Percentiles rank a stretch among this genome's conserved stretches.
phyloP scores from a whole-genome alignment of 768 basidiomycete genomes.

The Leccinum longicurvipes region DNA sequence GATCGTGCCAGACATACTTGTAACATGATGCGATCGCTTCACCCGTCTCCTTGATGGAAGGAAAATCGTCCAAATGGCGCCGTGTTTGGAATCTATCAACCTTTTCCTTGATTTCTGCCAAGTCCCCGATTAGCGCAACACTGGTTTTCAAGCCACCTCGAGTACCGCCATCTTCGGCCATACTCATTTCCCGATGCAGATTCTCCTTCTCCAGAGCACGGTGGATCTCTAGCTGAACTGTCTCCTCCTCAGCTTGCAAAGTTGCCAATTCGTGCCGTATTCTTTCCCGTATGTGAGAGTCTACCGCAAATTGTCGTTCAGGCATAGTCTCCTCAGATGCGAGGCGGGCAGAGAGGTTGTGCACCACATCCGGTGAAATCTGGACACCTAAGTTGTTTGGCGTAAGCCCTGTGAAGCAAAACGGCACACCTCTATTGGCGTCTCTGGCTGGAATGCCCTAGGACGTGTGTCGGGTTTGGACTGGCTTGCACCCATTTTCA shows the following conservation, averaged over 20 bases:
- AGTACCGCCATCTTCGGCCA: slow-evolving; percentile 41
- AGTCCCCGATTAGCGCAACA: slow-evolving; percentile 62
- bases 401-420: neutral
- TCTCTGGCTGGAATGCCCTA: slow-evolving; percentile 55
- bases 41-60: slow-evolving; percentile 52
- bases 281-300: slow-evolving; percentile 66
- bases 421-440: slow-evolving; percentile 48
- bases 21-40: slow-evolving; percentile 74
- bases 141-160: slow-evolving; percentile 54
- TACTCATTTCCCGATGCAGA: slow-evolving; percentile 65
- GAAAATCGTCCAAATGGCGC: slow-evolving; percentile 50
- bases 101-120: slow-evolving; percentile 70
- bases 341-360: slow-evolving; percentile 66
- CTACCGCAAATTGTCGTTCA: slow-evolving; percentile 70
- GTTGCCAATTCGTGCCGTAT: slow-evolving; percentile 67
- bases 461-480: slow-evolving; percentile 57
- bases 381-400: slow-evolving; percentile 28
- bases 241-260: slow-evolving; percentile 66
- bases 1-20: slow-evolving; percentile 39
- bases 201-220: slow-evolving; percentile 84
- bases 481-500: slow-evolving; percentile 63
- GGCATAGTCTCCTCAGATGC: slow-evolving; percentile 57
- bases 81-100: slow-evolving; percentile 67
- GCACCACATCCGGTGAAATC: slow-evolving; percentile 84
- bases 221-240: slow-evolving; percentile 71